Evolutionary conservation across 257 asterid species (phyloP).

Genomic region (Solanum dulcamara): DNA sequence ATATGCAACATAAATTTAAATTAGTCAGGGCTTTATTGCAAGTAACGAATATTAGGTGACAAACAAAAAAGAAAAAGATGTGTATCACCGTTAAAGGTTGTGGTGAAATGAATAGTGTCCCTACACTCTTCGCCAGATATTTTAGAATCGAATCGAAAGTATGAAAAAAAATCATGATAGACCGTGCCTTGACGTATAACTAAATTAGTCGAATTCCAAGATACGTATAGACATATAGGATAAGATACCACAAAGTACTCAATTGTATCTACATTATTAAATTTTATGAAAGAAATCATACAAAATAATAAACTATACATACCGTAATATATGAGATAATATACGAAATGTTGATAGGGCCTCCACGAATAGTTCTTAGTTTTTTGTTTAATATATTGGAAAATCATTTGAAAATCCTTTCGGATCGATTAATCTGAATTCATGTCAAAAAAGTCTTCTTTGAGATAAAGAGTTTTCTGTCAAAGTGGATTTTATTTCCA

Average conservation of each 20-base stretch:
- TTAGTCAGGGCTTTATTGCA: accelerated
- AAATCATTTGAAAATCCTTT: not conserved
- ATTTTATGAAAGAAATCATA: not conserved
- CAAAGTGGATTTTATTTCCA: not conserved
- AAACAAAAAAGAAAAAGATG: not conserved
- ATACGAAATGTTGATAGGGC: not conserved
- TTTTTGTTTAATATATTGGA: not conserved
- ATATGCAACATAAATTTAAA: not conserved
- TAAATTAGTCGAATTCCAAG: not conserved
- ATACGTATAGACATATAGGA: not conserved
- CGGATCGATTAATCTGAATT: not conserved
- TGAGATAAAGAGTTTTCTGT: not conserved
- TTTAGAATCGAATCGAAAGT: not conserved
- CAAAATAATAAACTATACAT: not conserved
- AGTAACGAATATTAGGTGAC: not conserved
- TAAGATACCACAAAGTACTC: not conserved
- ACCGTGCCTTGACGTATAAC: not conserved
- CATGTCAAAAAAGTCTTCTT: accelerated
- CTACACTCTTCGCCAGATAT: not conserved
- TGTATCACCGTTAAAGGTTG: not conserved
- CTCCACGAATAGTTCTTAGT: not conserved
- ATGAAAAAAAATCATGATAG: not conserved
- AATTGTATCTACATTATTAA: not conserved
- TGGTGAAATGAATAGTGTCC: not conserved
- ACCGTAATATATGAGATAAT: not conserved